Conservation (phyloP, 2,329 filamentous ascomycete genomes). For the Phyllosticta citrichinensis region DNA sequence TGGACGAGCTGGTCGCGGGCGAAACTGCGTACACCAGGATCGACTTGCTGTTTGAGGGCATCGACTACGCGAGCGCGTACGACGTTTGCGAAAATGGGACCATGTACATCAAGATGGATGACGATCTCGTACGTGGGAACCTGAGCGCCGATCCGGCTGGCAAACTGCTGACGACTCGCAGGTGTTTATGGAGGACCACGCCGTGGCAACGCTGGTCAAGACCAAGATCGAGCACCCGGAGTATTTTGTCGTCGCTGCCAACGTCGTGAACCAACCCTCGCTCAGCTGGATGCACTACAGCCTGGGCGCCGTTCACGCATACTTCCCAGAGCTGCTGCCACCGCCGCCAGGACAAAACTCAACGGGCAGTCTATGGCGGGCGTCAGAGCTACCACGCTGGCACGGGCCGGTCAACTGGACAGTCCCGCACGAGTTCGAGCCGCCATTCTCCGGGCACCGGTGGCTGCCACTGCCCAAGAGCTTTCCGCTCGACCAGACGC, state of each 20-base stretch:
- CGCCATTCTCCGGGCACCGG: slow-evolving; percentile 36
- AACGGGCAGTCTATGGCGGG: slow-evolving; percentile 27
- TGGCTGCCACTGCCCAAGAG: slow-evolving; percentile 41
- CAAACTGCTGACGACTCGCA: slow-evolving; percentile 4
- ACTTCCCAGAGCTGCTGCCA: slow-evolving; percentile 38
- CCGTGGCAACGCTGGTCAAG: slow-evolving; percentile 45
- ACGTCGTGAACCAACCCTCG: slow-evolving; percentile 47
- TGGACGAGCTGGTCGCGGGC: slow-evolving; percentile 22
- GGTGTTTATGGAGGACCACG: slow-evolving; percentile 33
- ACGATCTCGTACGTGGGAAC: slow-evolving; percentile 24
- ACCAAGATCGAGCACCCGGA: slow-evolving; percentile 43
- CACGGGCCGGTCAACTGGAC: slow-evolving; percentile 17
- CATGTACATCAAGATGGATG: slow-evolving; percentile 36
- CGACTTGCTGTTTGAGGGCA: slow-evolving; percentile 12
- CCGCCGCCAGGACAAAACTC: slow-evolving; percentile 14
- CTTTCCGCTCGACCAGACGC: slow-evolving; percentile 32
- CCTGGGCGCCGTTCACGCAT: slow-evolving; percentile 42
- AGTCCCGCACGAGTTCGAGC: slow-evolving; percentile 15
- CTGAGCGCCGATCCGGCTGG: background rate
- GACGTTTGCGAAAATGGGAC: slow-evolving; percentile 16
- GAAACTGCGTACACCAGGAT: slow-evolving; percentile 22
- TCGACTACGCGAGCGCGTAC: slow-evolving; percentile 15
- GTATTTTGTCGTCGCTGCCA: slow-evolving; percentile 43
- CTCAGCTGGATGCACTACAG: slow-evolving; percentile 47
- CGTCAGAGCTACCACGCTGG: slow-evolving; percentile 30